Base-by-base conservation (phyloP, 192 early-diverging fungal genomes). In the Cladochytrium replicatum region DNA sequence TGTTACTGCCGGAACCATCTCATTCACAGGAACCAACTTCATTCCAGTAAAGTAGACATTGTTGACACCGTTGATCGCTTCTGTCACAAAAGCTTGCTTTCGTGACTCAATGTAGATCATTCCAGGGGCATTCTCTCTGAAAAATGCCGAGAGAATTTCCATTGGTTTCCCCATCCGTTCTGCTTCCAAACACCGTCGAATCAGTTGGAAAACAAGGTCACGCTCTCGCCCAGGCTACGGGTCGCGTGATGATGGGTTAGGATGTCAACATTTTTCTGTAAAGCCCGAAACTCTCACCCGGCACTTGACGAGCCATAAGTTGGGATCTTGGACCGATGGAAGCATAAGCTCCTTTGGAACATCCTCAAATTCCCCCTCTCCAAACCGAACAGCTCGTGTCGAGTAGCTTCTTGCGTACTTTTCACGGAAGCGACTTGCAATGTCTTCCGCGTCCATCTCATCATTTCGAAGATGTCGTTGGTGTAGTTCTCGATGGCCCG, bases 91-190 rank as follows among this genome's bases (percentile, higher is more conserved):
- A 1, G 84, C 79, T 42, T 86, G 75, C 48, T 75, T 76, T 32
- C 70, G 54, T 5, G 93, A 83, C 62, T 99, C 95, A 29, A 99
- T 68, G 55, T 99, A 99, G 7, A 99, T 69, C 61, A 89, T 93
- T 1, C 93, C 95, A 38, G 79, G 71, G 23, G 93, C 59, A 2
- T 82, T 80, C 41, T 97, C 90, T 40, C 91, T 73, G 37, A 71
- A 72, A 60, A 93, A 94, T 9, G 71, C 82, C 21, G 90, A 89
- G 21, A 78, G 73, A 31, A 97, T 88, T 7, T 84, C 75, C 29
- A 81, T 39, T 29, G 83, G 80, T 38, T 72, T 67, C 29, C 61
- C 71, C 5, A 69, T 62, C 45, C 75, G 63, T 38, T 82, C 69
- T 26, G 74, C 64, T 40, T 92, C 81, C 50, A 87, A 76, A 54